Evolutionary conservation across 2,329 filamentous ascomycete genomes (phyloP).

Genomic region (Stachybotrys chartarum): DNA sequence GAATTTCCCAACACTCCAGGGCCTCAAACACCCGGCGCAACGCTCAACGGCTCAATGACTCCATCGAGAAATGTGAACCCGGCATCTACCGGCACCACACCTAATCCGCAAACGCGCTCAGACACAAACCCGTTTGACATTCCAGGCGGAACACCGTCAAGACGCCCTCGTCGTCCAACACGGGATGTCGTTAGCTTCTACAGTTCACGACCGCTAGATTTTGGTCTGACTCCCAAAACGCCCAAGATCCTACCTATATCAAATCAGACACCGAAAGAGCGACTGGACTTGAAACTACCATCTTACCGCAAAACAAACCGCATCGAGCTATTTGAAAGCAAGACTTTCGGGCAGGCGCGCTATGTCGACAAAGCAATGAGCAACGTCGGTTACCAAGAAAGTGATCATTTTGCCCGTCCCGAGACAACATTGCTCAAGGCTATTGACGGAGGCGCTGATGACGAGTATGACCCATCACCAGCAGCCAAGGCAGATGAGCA

Average conservation of each 20-base stretch:
- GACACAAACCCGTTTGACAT: slow-evolving; percentile 24
- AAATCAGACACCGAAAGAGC: slow-evolving; percentile 74
- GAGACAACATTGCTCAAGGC: slow-evolving; percentile 65
- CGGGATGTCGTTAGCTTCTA: slow-evolving; percentile 48
- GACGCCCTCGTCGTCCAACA: slow-evolving; percentile 35
- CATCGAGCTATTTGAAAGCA: slow-evolving; percentile 76
- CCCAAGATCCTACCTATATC: slow-evolving; percentile 67
- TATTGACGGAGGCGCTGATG: slow-evolving; percentile 50
- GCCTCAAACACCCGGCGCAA: slow-evolving; percentile 16
- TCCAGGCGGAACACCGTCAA: slow-evolving; percentile 22
- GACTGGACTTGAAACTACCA: slow-evolving; percentile 68
- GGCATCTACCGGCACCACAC: slow-evolving; percentile 33
- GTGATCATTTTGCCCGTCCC: slow-evolving; percentile 76
- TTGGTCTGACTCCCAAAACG: slow-evolving; percentile 40
- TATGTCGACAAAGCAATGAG: slow-evolving; percentile 97
- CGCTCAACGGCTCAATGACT: slow-evolving; percentile 33
- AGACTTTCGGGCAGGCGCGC: slow-evolving; percentile 74
- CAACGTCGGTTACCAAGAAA: slow-evolving; percentile 92
- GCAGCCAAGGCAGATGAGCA: slow-evolving; percentile 20
- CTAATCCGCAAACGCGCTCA: slow-evolving; percentile 25
- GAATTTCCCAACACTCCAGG: slow-evolving; percentile 28
- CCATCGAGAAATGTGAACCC: slow-evolving; percentile 39
- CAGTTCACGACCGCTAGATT: slow-evolving; percentile 38
- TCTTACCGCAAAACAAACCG: slow-evolving; percentile 71
- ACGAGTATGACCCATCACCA: slow-evolving; percentile 44